Conservation (phyloP, 2,329 filamentous ascomycete species). For the Nannizzia gypsea region DNA sequence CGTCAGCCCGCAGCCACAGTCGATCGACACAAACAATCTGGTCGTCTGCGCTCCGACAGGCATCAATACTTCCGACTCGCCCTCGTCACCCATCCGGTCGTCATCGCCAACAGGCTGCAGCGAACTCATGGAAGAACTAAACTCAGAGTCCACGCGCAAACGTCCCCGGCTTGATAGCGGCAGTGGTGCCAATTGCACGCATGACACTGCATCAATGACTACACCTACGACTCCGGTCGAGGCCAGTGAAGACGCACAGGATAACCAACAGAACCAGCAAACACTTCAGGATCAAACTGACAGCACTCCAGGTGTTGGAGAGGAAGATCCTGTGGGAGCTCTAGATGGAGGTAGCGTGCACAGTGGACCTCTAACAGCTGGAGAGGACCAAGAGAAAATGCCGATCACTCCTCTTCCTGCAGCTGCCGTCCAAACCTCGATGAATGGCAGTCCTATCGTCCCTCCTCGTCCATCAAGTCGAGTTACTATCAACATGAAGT, state of each 20-base stretch:
- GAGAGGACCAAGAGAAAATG: not conserved
- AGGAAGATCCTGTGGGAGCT: not conserved
- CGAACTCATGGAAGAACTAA: slow-evolving; percentile 32
- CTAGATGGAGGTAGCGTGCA: not conserved
- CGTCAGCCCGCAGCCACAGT: slow-evolving; percentile 1
- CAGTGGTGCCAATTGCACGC: slow-evolving; percentile 19
- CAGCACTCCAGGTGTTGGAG: not conserved
- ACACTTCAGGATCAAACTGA: not conserved
- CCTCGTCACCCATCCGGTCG: slow-evolving; percentile 20
- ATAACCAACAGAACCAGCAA: not conserved
- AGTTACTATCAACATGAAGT: slow-evolving; percentile 39
- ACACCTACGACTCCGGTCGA: slow-evolving; percentile 18
- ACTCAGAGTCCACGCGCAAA: slow-evolving; percentile 32
- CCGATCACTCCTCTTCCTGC: not conserved
- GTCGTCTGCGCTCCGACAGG: not conserved
- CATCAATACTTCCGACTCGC: not conserved
- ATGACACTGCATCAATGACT: slow-evolving; percentile 27
- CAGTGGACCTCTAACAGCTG: not conserved
- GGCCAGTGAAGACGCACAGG: not conserved
- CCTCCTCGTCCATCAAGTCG: slow-evolving; percentile 29
- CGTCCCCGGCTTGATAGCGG: slow-evolving; percentile 39
- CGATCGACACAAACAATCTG: not conserved
- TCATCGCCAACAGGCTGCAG: slow-evolving; percentile 15
- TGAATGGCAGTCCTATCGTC: slow-evolving; percentile 5
- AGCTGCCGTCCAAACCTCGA: not conserved